Conservation (phyloP, 1,284 basidiomycete species). For the Salmacisia buchloeana region DNA sequence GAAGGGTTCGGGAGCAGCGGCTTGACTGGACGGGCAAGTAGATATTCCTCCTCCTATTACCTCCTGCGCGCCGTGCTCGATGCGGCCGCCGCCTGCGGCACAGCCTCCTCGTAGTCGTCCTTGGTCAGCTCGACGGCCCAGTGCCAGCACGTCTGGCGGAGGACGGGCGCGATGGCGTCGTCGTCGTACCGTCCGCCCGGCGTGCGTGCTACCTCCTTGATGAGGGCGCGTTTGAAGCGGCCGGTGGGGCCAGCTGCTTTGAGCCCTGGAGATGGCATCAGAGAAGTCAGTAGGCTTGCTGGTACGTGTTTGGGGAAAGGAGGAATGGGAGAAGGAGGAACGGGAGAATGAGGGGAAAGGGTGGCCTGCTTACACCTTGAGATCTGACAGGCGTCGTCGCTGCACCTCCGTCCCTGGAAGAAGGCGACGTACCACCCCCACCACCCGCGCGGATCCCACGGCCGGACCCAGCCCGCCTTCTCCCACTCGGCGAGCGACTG, state of each 20-base stretch:
- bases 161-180: constrained; percentile 24
- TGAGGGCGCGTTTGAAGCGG: constrained; percentile 52
- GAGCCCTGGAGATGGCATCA: constrained; percentile 43
- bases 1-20: too few species aligned
- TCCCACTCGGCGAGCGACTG: constrained; percentile 55
- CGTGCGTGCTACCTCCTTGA: constrained; percentile 50
- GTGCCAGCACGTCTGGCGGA: constrained; percentile 45
- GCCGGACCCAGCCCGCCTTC: constrained; percentile 54
- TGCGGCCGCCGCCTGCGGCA: too few species aligned
- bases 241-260: constrained; percentile 54
- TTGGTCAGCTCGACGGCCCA: constrained; percentile 49
- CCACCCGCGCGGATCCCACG: constrained; percentile 55
- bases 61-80: too few species aligned
- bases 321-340: background rate
- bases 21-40: too few species aligned
- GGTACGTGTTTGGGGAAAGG: background rate
- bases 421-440: constrained; percentile 53
- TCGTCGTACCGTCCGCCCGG: constrained; percentile 49
- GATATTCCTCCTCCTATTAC: too few species aligned
- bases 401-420: constrained; percentile 53
- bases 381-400: constrained; percentile 55
- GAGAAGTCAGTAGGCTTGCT: background rate
- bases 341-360: background rate
- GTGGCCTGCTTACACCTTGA: constrained; percentile 49
- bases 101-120: constrained; percentile 28